Evolutionary conservation across 2,329 filamentous ascomycete species (phyloP).

Genomic region (Botryotinia globosa): DNA sequence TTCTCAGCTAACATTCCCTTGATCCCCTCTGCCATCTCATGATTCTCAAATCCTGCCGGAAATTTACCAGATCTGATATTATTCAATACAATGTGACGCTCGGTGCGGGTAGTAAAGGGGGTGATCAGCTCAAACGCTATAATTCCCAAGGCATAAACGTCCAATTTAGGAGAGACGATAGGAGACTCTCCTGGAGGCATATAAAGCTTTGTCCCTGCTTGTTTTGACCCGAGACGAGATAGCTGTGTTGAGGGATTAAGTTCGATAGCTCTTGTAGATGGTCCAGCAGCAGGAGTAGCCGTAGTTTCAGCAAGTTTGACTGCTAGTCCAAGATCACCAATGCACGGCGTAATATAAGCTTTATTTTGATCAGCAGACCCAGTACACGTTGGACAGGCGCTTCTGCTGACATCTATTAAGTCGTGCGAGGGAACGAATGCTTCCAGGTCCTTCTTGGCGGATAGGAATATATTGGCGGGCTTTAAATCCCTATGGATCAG

Average conservation of each 20-base stretch:
- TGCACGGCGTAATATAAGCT: slow-evolving; percentile 55
- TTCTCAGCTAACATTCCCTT: slow-evolving; percentile 27
- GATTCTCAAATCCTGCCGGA: slow-evolving; percentile 29
- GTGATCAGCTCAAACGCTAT: slow-evolving; percentile 61
- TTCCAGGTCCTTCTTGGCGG: slow-evolving; percentile 41
- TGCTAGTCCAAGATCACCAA: slow-evolving; percentile 67
- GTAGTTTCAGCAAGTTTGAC: slow-evolving; percentile 42
- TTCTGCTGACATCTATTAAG: slow-evolving; percentile 44
- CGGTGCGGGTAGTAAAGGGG: slow-evolving; percentile 50
- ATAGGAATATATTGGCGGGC: slow-evolving; percentile 65
- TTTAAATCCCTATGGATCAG: slow-evolving; percentile 68
- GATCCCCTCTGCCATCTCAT: slow-evolving; percentile 32
- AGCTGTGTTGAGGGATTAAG: slow-evolving; percentile 10
- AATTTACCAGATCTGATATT: slow-evolving; percentile 37
- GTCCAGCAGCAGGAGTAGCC: background rate
- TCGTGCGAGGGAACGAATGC: slow-evolving; percentile 39
- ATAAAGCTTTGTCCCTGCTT: slow-evolving; percentile 62
- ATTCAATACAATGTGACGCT: slow-evolving; percentile 45
- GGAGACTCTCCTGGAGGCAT: slow-evolving; percentile 41
- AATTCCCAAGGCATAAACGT: slow-evolving; percentile 60
- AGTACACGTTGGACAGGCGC: slow-evolving; percentile 42
- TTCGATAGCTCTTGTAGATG: background rate
- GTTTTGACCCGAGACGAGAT: slow-evolving; percentile 30
- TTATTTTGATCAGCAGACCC: slow-evolving; percentile 25
- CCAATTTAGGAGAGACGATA: slow-evolving; percentile 50